Base-by-base conservation (phyloP, 768 basidiomycete genomes). In the Lactarius vividus region DNA sequence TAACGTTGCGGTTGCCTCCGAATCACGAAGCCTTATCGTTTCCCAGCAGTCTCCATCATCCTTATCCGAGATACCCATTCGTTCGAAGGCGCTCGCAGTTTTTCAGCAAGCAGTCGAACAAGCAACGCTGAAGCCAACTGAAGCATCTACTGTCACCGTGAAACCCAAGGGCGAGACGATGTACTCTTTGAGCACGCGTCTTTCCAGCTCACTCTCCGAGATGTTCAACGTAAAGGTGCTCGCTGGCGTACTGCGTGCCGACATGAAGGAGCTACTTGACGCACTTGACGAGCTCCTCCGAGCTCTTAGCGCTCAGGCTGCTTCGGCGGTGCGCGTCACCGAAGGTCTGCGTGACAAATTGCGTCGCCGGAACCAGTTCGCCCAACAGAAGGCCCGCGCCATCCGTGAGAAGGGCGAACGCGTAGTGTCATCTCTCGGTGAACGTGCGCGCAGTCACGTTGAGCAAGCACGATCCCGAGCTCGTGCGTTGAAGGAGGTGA, bases 211-310 rank as follows among this genome's bases (percentile, higher is more conserved):
- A 18, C 73, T 88, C 46, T 80, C 85, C 15, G 85, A 84, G 44
- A 77, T 78, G 44, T 82, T 79, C 53, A 77, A 80, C 60, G 81
- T 80, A 55, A 79, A 79, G 15, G 73, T 82, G 28, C 72, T 80
- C 2, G 76, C 81, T 8, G 75, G 75, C 23, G 49, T 59, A n/a
- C 74, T 86, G 26, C 79, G 79, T 10, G 79, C 76, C 59, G 87
- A 88, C 63, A 73, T 87, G 59, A 77, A 81, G 26, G 87, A 88
- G 68, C 77, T 88, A 23, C 73, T 84, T 39, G 82, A 83, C 29
- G 85, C 85, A 4, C 77, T 89, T 35, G 87, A 89, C 68, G 84
- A 81, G 0, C 79, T 89, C 40, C 75, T 82, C 65, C 76, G 74
- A 37, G 81, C 42, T 26, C 57, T 70, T n/a, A 49, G 35, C 59